Evolutionary conservation across 371 early-diverging fungal genomes (phyloP).

Genomic region (Circinella minor): DNA sequence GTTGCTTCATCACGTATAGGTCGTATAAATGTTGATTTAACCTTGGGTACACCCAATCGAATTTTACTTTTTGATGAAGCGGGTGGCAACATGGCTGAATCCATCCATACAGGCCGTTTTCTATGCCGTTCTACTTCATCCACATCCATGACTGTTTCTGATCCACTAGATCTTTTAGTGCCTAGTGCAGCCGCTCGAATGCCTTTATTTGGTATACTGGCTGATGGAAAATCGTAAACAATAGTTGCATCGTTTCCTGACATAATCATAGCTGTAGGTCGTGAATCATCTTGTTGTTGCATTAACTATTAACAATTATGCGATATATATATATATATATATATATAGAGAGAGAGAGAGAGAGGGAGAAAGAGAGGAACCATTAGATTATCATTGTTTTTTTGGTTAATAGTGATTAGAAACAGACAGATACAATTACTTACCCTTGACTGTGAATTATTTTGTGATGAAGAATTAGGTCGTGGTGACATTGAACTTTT

Average conservation of each 20-base stretch:
- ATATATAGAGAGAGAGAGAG: no score
- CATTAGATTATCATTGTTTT: no score
- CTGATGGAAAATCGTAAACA: constrained; percentile 18
- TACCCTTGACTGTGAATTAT: background rate
- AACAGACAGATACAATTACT: no score
- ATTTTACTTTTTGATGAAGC: constrained; percentile 53
- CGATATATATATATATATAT: background rate
- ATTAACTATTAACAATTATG: background rate
- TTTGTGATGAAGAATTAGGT: background rate
- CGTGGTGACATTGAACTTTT: constrained; percentile 7
- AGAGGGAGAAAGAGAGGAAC: no score
- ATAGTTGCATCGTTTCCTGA: constrained; percentile 1
- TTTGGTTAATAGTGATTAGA: no score
- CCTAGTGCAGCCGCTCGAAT: constrained; percentile 47
- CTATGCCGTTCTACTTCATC: constrained; percentile 19
- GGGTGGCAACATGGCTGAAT: constrained; percentile 49
- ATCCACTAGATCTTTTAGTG: constrained; percentile 50
- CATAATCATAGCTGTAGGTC: background rate
- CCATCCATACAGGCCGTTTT: constrained; percentile 38
- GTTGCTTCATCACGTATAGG: constrained; percentile 32
- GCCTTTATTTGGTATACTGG: constrained; percentile 13
- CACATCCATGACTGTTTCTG: constrained; percentile 20
- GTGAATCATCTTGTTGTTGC: background rate
- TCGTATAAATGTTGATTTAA: constrained; percentile 45
- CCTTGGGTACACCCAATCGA: constrained; percentile 57